These are phyloP conservation scores for Phaeosphaeria sp. DNA, from an alignment of 2,329 filamentous ascomycete genomes.

Conservation along the genomic window DNA sequence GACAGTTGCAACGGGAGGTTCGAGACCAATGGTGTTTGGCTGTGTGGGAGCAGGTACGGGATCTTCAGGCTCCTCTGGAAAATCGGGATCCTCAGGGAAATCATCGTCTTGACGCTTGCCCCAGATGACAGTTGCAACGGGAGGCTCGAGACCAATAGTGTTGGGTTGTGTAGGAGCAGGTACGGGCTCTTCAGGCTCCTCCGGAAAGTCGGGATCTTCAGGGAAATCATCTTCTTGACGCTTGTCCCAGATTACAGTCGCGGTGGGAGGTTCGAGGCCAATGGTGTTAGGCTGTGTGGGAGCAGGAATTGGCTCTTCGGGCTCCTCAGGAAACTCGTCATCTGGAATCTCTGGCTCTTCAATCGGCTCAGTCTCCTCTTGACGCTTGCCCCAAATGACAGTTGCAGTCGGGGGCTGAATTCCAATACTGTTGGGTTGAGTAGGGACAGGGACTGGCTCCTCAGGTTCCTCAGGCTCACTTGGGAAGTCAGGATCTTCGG, in stretches of 20 bases:
- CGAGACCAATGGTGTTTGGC: constrained; percentile 3
- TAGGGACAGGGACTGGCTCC: constrained; percentile 7
- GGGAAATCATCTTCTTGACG: constrained; percentile 5
- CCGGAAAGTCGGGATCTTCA: constrained; percentile 1
- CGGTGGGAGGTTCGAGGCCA: constrained; percentile 14
- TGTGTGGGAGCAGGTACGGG: constrained; percentile 4
- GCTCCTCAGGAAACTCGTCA: constrained; percentile 8
- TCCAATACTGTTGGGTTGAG: constrained; percentile 12
- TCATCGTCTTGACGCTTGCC: constrained; percentile 5
- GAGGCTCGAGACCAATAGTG: constrained; percentile 6
- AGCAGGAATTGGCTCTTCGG: constrained; percentile 2
- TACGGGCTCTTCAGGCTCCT: neutral
- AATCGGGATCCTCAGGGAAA: constrained; percentile 1
- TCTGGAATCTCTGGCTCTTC: constrained; percentile 1
- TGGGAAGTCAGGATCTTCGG: constrained; percentile 7
- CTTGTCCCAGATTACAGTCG: constrained; percentile 20
- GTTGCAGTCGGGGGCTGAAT: constrained; percentile 15
- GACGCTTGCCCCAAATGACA: constrained; percentile 22
- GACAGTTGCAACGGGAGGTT: constrained; percentile 8
- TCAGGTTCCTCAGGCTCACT: neutral
- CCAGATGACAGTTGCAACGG: constrained; percentile 16
- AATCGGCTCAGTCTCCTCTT: constrained; percentile 12
- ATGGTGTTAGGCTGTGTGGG: constrained; percentile 14
- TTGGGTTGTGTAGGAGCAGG: constrained; percentile 4
- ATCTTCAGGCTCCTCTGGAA: neutral